Conservation (phyloP, 1,284 basidiomycete species). For the Retiboletus fuscus region DNA sequence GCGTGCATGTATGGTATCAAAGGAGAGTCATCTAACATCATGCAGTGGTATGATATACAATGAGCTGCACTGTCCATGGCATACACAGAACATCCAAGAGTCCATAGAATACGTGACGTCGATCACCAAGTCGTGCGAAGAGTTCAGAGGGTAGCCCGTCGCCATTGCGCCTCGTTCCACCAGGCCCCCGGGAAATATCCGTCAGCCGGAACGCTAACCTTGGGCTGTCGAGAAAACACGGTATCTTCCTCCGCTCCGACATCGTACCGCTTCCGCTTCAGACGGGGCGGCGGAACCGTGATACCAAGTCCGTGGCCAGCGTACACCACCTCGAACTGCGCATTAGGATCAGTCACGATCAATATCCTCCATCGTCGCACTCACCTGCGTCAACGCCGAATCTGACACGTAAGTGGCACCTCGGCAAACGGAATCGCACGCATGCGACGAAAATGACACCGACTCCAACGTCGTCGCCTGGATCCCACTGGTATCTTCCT, state of each 20-base stretch:
- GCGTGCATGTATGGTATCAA: too few relatives aligned
- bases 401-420: not conserved
- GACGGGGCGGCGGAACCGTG: constrained; percentile 13
- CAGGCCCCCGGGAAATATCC: not conserved
- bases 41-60: constrained; percentile 6
- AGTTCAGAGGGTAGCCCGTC: not conserved
- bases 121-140: not conserved
- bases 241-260: constrained; percentile 11
- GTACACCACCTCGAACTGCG: constrained; percentile 22
- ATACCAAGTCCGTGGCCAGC: constrained; percentile 30
- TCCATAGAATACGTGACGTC: constrained; percentile 4
- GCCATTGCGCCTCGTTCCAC: not conserved
- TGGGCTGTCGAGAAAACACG: constrained; percentile 10
- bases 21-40: constrained; percentile 15
- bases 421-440: constrained; percentile 9
- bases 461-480: not conserved
- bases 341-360: constrained; percentile 7
- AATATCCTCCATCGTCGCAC: not conserved
- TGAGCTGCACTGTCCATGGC: constrained; percentile 1
- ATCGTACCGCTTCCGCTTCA: constrained; percentile 38
- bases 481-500: too few relatives aligned
- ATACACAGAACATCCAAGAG: constrained; percentile 6
- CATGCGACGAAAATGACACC: constrained; percentile 1
- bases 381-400: constrained; percentile 22
- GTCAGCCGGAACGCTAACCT: constrained; percentile 4